Evolutionary conservation across 345 rosid species (phyloP), one percentile per base, ranked within the genome.

Genomic region (Sonneratia caseolaris): DNA sequence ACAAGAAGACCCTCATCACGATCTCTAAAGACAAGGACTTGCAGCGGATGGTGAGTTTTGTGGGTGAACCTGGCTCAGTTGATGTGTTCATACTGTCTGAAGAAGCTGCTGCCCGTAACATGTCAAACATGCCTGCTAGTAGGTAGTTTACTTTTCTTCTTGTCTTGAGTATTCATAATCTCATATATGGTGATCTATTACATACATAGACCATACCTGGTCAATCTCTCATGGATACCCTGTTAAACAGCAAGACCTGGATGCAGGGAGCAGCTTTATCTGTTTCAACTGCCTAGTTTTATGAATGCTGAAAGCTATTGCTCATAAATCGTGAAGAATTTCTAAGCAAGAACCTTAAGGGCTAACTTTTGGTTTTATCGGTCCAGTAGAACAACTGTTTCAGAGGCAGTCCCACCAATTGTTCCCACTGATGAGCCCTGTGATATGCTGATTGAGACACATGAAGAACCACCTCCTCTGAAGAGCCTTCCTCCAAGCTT

Each of bases 11-110:
- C 35, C 94, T 87, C 61, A 93, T 93, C 49, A 91, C 93, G 48
- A 79, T 93, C 71, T 93, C 98, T 35, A 91, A 91, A 73, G 97
- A 91, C 68, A 93, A 91, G 78, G 98, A 93, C 74, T 88, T 93
- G 71, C 78, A 79, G 59, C 92, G 98, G 56, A 89, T 91, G 98
- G 69, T 91, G 72, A 88, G 79, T 67, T 93, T 93, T 56, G 76
- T 88, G 8, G 84, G 86, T 2, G 97, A 94, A 76, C 82, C 95
- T 4, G 72, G 75, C 43, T 84, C 78, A 1, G 96, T 88, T 16
- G 97, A 94, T 55, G 80, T 91, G 69, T 94, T 88, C 72, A 67
- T 89, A 76, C 51, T 81, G 38, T 81, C 89, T 1, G 90, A 89
- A 73, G 93, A 88, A 49, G 80, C 78, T 37, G 88, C 80, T 72